Evolutionary conservation across 2,329 filamentous ascomycete species (phyloP), one percentile per base, ranked within the genome.

Genomic region (Pseudogymnoascus sp.): DNA sequence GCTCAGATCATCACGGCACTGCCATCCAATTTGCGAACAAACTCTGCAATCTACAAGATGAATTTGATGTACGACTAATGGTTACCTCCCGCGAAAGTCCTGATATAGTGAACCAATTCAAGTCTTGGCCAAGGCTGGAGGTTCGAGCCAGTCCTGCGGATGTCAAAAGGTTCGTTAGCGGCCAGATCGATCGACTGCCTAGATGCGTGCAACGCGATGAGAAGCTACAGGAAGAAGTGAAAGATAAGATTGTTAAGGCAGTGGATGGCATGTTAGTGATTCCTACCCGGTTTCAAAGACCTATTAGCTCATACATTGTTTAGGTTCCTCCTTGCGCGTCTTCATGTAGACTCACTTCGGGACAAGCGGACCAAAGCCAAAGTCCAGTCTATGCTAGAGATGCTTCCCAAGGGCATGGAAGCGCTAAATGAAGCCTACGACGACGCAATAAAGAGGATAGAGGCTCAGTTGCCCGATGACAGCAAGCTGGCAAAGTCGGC

Each of bases 81-180:
- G 11, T 14, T 14, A 60, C 57, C 21, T 60, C 57, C 3, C 57
- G 57, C 5, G 16, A 80, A 76, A 64, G 79, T 80, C 63, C 85
- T 83, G 26, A 84, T 78, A 61, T 84, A 81, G 16, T 83, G 78
- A 68, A 86, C 86, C 71, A 86, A 86, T 4, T 72, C 69, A 11
- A 81, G 31, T 36, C 16, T 21, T 36, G 10, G 8, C 18, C 16
- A 1, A 36, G 3, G 5, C 57, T 60, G 11, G 57, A 60, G 36
- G 23, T 60, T 39, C 57, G 31, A 3, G 57, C 57, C 1, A 60
- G 36, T 4, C 16, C 31, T 37, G 16, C 31, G 14, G 57, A 60
- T 60, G 57, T 60, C 11, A 39, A 23, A 12, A 5, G 4, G 7
- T 60, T 12, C 7, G 36, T 60, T 21, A 51, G 12, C 0, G 45